Conservation (phyloP, 2,329 filamentous ascomycete genomes). For the Bisporella sp. region DNA sequence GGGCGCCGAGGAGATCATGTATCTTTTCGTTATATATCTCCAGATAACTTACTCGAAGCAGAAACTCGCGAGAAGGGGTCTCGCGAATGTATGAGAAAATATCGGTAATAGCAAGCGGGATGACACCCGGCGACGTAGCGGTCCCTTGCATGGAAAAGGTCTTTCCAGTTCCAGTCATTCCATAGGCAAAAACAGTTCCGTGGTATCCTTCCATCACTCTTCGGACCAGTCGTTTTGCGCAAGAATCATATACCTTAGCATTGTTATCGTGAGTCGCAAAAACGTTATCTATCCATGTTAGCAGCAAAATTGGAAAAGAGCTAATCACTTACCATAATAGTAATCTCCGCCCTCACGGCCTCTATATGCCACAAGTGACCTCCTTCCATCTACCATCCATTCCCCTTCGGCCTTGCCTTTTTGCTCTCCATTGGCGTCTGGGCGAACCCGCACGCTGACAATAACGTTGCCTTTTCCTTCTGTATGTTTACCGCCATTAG, state of each 20-base stretch:
- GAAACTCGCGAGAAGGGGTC: conserved; percentile 87
- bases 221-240: conserved; percentile 86
- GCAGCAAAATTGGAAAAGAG: not conserved
- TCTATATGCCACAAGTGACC: conserved; percentile 72
- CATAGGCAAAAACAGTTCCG: conserved; percentile 96
- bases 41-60: conserved; percentile 92
- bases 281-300: conserved; percentile 70
- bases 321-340: conserved; percentile 61
- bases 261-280: conserved; percentile 94
- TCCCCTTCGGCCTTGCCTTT: conserved; percentile 63
- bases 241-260: conserved; percentile 87
- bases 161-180: conserved; percentile 98
- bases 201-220: conserved; percentile 99
- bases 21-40: conserved; percentile 99
- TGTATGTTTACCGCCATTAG: conserved; percentile 39
- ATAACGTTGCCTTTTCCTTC: conserved; percentile 92
- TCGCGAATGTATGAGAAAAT: conserved; percentile 99
- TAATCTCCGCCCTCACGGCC: conserved; percentile 92
- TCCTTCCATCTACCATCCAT: conserved; percentile 86
- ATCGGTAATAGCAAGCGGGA: conserved; percentile 93
- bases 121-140: conserved; percentile 89
- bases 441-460: conserved; percentile 89
- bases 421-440: conserved; percentile 62
- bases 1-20: conserved; percentile 80
- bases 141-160: conserved; percentile 99